Conservation (phyloP, 78 protist genomes). For the Dictyostelium purpureum region DNA sequence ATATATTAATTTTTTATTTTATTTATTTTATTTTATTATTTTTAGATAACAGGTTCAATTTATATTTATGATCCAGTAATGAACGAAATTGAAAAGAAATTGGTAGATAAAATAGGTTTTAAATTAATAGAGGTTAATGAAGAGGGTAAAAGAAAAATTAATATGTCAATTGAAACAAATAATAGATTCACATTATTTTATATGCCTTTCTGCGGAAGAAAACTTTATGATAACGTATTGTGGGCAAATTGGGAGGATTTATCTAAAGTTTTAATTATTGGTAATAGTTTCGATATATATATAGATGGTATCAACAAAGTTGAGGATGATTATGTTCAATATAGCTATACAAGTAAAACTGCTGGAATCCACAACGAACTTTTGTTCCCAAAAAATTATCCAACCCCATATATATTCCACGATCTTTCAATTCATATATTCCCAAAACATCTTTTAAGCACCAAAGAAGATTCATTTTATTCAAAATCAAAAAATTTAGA, state of each 20-base stretch:
- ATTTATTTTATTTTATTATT: no score
- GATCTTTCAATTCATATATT: conserved; percentile 43
- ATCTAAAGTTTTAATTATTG: neutral
- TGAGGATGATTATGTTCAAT: conserved; percentile 1
- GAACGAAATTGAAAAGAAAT: conserved; percentile 9
- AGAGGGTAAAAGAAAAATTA: conserved; percentile 17
- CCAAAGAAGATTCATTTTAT: neutral
- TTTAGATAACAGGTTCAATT: neutral
- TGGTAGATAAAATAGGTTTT: neutral
- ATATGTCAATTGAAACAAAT: neutral
- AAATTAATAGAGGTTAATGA: conserved; percentile 31
- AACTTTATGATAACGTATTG: conserved; percentile 49
- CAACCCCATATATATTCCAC: conserved; percentile 35
- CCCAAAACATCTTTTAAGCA: neutral
- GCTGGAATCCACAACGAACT: conserved; percentile 1
- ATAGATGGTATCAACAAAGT: conserved; percentile 7
- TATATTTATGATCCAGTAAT: conserved; percentile 71
- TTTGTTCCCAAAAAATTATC: conserved; percentile 10
- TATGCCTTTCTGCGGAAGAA: conserved; percentile 69
- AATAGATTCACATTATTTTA: conserved; percentile 30
- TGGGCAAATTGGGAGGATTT: conserved; percentile 40
- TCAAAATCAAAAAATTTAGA: neutral
- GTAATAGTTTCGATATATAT: conserved; percentile 44
- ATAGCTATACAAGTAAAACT: conserved; percentile 27
- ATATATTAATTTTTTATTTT: neutral